Base-by-base conservation (phyloP, 495 filamentous ascomycete species). In the Aspergillus leporis region DNA sequence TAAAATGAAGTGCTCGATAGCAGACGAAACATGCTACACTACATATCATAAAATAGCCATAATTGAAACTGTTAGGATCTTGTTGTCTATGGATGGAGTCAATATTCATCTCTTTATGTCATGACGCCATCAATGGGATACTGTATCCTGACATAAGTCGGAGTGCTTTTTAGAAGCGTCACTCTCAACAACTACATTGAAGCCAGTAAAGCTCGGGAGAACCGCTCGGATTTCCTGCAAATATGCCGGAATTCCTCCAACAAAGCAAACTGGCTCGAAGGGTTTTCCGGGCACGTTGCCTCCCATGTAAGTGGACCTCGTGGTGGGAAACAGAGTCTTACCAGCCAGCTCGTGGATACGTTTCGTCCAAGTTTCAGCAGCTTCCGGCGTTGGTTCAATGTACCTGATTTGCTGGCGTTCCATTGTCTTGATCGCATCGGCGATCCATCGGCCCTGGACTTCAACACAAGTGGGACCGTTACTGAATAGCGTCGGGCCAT, bases 401-500 rank as follows among this genome's bases (percentile, higher is more conserved):
- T 70, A 75, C 28, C 62, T 71, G 51, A 83, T 68, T 8, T 69
- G 64, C 31, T 78, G 66, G 19, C 75, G 68, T 38, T 70, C 59
- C 51, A 77, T 70, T 51, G 76, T 71, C 40, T 64, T 61, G 51
- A 84, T 75, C 7, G 72, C 71, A 54, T 81, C 77, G 19, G 73
- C 69, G 41, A 85, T 77, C 80, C 79, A 83, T 22, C 80, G 72
- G 14, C 75, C 78, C 59, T 83, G 80, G 18, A 75, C 58, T 57
- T 84, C 80, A 28, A 78, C 72, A 47, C 71, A 74, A 3, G 67
- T 70, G 0, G 81, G 80, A 0, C 78, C 81, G 61, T 83, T 83
- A 65, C 61, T 64, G 59, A 83, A 75, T 18, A 73, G 73, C 16
- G 77, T 80, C 34, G 74, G 82, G n/a, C 65, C 79, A 58, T 81